Conservation (phyloP, 192 early-diverging fungal genomes). For the Coemansia aciculifera region DNA sequence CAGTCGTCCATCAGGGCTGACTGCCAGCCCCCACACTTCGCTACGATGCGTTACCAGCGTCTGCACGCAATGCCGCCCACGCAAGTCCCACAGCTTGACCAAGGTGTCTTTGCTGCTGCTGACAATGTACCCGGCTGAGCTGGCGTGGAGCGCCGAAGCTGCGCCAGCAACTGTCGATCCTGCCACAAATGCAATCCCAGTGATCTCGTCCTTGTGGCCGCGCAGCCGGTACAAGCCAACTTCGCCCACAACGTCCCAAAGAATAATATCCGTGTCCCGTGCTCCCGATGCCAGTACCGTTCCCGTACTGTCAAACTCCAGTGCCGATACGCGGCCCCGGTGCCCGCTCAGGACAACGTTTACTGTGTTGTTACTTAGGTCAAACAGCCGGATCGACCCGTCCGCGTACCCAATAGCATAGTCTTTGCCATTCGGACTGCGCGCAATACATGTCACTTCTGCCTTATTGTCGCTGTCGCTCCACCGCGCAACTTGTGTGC, state of each 20-base stretch:
- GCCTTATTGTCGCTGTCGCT: slow-evolving; percentile 77
- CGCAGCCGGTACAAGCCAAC: slow-evolving; percentile 82
- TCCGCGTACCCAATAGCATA: slow-evolving; percentile 94
- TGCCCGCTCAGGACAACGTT: slow-evolving; percentile 89
- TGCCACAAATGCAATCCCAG: slow-evolving; percentile 54
- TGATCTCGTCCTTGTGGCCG: slow-evolving; percentile 96
- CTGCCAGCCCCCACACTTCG: slow-evolving; percentile 89
- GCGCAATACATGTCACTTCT: slow-evolving; percentile 81
- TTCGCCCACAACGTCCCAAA: slow-evolving; percentile 95
- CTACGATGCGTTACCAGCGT: slow-evolving; percentile 90
- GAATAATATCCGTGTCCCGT: slow-evolving; percentile 88
- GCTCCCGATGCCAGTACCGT: slow-evolving; percentile 87
- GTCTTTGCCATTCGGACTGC: slow-evolving; percentile 65
- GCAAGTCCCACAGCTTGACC: slow-evolving; percentile 94
- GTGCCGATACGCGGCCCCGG: slow-evolving; percentile 77
- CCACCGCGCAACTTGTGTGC: slow-evolving; percentile 74
- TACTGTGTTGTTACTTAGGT: slow-evolving; percentile 56
- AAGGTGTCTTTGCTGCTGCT: slow-evolving; percentile 95
- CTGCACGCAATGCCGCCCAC: slow-evolving; percentile 92
- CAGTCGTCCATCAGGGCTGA: slow-evolving; percentile 62
- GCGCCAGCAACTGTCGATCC: slow-evolving; percentile 14
- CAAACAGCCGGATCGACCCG: slow-evolving; percentile 91
- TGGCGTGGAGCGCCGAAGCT: slow-evolving; percentile 46
- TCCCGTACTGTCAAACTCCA: slow-evolving; percentile 80
- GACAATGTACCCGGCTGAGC: slow-evolving; percentile 69